These are phyloP conservation scores for Auxenochlorella protothecoides DNA, from an alignment of 139 green algal species.

Conservation along the genomic window DNA sequence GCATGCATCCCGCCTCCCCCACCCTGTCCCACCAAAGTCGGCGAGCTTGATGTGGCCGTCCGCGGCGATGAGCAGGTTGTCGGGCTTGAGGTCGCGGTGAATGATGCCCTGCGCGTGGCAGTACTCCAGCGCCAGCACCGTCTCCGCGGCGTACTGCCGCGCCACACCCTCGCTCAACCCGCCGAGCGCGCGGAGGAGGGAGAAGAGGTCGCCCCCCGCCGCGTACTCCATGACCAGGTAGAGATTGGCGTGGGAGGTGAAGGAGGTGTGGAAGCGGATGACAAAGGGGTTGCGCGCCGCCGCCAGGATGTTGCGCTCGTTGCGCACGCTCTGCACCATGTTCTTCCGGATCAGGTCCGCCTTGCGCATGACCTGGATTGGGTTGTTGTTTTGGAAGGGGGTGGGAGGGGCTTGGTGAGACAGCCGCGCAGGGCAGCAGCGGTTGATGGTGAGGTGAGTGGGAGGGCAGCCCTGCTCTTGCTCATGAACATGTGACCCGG, in stretches of 20 bases:
- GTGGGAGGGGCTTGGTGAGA: too few relatives aligned
- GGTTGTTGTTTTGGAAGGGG: too few relatives aligned
- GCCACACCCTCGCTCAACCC: constrained; percentile 74
- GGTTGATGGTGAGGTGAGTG: not conserved
- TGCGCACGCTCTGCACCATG: constrained; percentile 79
- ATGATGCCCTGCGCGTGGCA: constrained; percentile 86
- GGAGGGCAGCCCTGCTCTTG: too few relatives aligned
- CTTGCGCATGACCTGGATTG: constrained; percentile 79
- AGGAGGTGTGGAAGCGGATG: constrained; percentile 86
- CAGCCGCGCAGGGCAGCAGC: not conserved
- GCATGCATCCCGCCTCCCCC: not conserved
- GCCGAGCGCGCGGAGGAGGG: constrained; percentile 66
- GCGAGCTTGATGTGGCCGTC: constrained; percentile 92
- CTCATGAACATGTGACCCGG: too few relatives aligned
- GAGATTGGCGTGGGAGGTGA: constrained; percentile 80
- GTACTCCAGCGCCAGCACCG: constrained; percentile 90
- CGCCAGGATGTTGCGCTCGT: constrained; percentile 89
- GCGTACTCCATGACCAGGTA: constrained; percentile 99
- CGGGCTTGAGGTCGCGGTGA: constrained; percentile 92
- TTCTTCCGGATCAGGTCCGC: constrained; percentile 91
- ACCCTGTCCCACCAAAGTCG: constrained; percentile 62
- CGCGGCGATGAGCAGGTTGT: constrained; percentile 88
- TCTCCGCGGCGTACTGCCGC: constrained; percentile 79
- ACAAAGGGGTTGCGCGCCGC: constrained; percentile 82
- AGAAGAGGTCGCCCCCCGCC: constrained; percentile 75